These are phyloP conservation scores for Microthyrium microscopicum DNA, from an alignment of 2,329 filamentous ascomycete species.

Conservation along the genomic window DNA sequence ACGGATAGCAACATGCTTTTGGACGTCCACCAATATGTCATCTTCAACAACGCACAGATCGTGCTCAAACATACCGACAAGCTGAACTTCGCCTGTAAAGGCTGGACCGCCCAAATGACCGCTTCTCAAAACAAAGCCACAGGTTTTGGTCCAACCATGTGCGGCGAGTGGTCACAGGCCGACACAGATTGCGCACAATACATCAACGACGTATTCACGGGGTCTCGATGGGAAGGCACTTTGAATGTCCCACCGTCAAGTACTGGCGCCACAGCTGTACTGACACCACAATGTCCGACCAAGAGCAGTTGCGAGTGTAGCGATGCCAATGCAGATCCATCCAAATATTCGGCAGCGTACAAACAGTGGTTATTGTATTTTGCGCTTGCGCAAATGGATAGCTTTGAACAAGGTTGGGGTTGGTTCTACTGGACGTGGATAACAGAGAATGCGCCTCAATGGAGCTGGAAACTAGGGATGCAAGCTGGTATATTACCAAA, in stretches of 20 bases:
- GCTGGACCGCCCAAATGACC: slow-evolving; percentile 66
- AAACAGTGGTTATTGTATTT: slow-evolving; percentile 79
- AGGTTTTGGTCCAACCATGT: slow-evolving; percentile 83
- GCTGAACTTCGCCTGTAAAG: slow-evolving; percentile 70
- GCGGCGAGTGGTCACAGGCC: slow-evolving; percentile 94
- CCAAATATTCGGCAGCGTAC: slow-evolving; percentile 53
- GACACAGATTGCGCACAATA: slow-evolving; percentile 84
- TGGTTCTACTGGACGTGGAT: slow-evolving; percentile 99
- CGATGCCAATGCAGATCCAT: slow-evolving; percentile 56
- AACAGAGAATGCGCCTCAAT: slow-evolving; percentile 71
- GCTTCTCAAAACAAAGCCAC: slow-evolving; percentile 54
- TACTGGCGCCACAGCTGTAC: slow-evolving; percentile 47
- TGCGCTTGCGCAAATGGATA: slow-evolving; percentile 89
- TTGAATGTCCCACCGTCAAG: too few species aligned
- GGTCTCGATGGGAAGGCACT: slow-evolving; percentile 84
- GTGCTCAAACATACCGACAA: slow-evolving; percentile 66
- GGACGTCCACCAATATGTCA: slow-evolving; percentile 95
- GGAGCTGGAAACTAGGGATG: slow-evolving; percentile 77
- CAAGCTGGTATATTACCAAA: slow-evolving; percentile 61
- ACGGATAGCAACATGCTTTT: slow-evolving; percentile 57
- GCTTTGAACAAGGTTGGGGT: slow-evolving; percentile 83
- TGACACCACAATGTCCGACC: slow-evolving; percentile 59
- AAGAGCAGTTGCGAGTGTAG: slow-evolving; percentile 55
- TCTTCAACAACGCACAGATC: slow-evolving; percentile 85
- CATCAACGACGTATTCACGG: slow-evolving; percentile 78